Base-by-base conservation (phyloP, 2,329 filamentous ascomycete genomes). In the Peltaster fructicola region DNA sequence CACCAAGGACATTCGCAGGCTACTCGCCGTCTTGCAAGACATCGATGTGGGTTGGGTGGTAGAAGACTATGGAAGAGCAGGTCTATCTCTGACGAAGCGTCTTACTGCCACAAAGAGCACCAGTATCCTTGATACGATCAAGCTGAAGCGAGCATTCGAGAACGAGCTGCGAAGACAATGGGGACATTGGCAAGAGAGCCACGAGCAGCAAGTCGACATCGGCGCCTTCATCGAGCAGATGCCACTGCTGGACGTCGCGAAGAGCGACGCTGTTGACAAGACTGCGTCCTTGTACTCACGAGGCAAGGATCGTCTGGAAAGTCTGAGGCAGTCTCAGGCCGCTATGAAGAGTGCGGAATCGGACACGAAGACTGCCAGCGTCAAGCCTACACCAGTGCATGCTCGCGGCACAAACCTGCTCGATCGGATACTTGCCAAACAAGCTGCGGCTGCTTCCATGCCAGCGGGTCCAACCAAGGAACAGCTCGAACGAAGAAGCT, bases 291-390 rank as follows among this genome's bases (percentile, higher is more conserved):
- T 73, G 5, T 56, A 73, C 14, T 59, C 63, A 23, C 77, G 72
- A 41, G 75, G 75, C 15, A 72, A 78, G 36, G 65, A 65, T 30
- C 65, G 72, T 6, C 57, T 84, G n/a, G 60, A 69, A 29, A 69
- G 75, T 24, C 57, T 84, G 37, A 78, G 73, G 47, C 59, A 62
- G 23, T 67, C 59, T 31, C 37, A 35, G 26, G 32, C 38, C 14
- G 32, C 30, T 35, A 47, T 43, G 2, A 37, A 34, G 17, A 20
- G 3, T 11, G 11, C 11, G 17, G 9, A 9, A 20, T 9, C 17
- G 25, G 33, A 16, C 38, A 49, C 35, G 13, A 56, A 52, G 29
- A 50, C 54, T 14, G 43, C 46, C 7, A 41, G 48, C 11, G 43
- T 53, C 8, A 34, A 43, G n/a, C n/a, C n/a, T n/a, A n/a, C n/a